Evolutionary conservation across 345 rosid species (phyloP).

Genomic region (Anacardium occidentale): DNA sequence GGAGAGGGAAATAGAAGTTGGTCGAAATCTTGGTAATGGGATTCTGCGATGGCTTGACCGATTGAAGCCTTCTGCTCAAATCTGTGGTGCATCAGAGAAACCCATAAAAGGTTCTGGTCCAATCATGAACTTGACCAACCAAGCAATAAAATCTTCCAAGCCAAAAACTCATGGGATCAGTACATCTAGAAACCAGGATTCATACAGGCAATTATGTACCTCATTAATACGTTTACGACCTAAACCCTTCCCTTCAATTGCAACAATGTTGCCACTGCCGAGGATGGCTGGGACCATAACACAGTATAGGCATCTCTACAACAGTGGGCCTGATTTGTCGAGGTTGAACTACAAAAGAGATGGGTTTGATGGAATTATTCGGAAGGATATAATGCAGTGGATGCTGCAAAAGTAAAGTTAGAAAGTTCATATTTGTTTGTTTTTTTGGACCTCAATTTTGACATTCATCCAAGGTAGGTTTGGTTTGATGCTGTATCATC

Average conservation of each 20-base stretch:
- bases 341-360: conserved; percentile 31
- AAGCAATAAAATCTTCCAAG: conserved; percentile 33
- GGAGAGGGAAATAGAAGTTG: conserved; percentile 82
- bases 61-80: conserved; percentile 91
- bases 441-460: conserved; percentile 1
- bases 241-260: conserved; percentile 54
- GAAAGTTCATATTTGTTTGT: conserved; percentile 5
- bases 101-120: conserved; percentile 27
- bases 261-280: conserved; percentile 61
- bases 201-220: conserved; percentile 53
- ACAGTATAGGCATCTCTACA: conserved; percentile 56
- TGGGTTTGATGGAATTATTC: conserved; percentile 41
- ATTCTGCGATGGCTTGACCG: conserved; percentile 78
- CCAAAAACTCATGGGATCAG: conserved; percentile 38
- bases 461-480: neutral
- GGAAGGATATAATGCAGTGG: conserved; percentile 82
- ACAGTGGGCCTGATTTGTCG: conserved; percentile 22
- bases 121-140: conserved; percentile 41
- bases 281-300: conserved; percentile 49
- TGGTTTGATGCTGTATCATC: neutral
- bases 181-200: conserved; percentile 43
- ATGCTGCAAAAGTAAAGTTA: conserved; percentile 36
- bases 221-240: conserved; percentile 43
- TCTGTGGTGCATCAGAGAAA: conserved; percentile 43
- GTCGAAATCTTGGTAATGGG: conserved; percentile 85